Evolutionary conservation across 805 yeast species (phyloP).

Genomic region (Ogataea ramenticola): DNA sequence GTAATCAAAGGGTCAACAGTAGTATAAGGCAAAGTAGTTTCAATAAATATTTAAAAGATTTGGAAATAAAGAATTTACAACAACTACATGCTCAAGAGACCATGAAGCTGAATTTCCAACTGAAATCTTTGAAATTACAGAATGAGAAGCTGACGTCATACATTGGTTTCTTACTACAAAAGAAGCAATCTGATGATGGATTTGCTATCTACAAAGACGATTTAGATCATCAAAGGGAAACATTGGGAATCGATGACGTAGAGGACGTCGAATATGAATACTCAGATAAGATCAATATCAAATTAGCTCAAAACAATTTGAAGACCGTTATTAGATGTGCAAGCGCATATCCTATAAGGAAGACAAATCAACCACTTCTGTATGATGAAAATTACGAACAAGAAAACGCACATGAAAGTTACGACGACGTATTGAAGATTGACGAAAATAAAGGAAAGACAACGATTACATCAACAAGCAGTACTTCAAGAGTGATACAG

Average conservation of each 20-base stretch:
- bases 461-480: background rate
- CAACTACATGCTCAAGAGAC: slow-evolving; percentile 36
- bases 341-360: slow-evolving; percentile 24
- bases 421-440: background rate
- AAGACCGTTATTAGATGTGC: slow-evolving; percentile 25
- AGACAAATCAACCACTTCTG: background rate
- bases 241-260: slow-evolving; percentile 5
- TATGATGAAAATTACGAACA: background rate
- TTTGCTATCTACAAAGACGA: slow-evolving; percentile 10
- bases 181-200: slow-evolving; percentile 19
- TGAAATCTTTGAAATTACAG: slow-evolving; percentile 45
- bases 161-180: slow-evolving; percentile 50
- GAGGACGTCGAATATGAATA: slow-evolving; percentile 30
- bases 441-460: background rate
- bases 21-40: background rate
- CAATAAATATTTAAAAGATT: slow-evolving; percentile 3
- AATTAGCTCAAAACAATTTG: slow-evolving; percentile 38
- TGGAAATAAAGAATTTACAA: slow-evolving; percentile 17
- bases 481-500: background rate
- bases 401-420: background rate
- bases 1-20: background rate
- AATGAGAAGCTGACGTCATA: slow-evolving; percentile 50
- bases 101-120: slow-evolving; percentile 43
- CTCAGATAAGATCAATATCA: slow-evolving; percentile 46
- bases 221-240: background rate